Evolutionary conservation across 73 alveolate genomes (phyloP).

Genomic region (Loxodes magnus): DNA sequence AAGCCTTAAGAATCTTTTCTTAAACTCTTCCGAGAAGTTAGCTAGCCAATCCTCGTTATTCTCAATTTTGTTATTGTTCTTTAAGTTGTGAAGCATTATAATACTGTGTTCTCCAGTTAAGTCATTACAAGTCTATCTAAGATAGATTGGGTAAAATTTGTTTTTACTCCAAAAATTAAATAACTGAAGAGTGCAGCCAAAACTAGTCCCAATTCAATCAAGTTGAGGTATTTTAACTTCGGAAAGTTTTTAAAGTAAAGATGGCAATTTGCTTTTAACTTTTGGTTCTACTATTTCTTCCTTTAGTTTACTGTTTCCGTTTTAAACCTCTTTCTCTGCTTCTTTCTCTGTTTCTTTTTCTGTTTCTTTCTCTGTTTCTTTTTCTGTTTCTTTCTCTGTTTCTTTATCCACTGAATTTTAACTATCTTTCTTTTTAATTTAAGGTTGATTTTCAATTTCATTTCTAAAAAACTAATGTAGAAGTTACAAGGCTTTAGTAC

Average conservation of each 20-base stretch:
- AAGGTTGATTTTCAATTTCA: constrained; percentile 47
- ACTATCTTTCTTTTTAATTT: not conserved
- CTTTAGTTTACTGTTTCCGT: not conserved
- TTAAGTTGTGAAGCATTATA: constrained; percentile 69
- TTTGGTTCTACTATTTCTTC: not conserved
- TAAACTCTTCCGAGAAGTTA: constrained; percentile 86
- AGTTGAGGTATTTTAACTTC: constrained; percentile 78
- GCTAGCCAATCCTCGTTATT: constrained; percentile 63
- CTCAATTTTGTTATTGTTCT: constrained; percentile 38
- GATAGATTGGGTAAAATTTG: constrained; percentile 87
- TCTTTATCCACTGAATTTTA: not conserved
- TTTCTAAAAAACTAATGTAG: constrained; percentile 74
- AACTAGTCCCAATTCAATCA: constrained; percentile 89
- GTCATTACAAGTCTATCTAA: constrained; percentile 64
- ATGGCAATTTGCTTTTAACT: constrained; percentile 43
- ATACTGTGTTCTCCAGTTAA: constrained; percentile 98
- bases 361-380: constrained; percentile 4
- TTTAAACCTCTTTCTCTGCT: constrained; percentile 13
- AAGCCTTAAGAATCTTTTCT: constrained; percentile 84
- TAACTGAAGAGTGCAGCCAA: constrained; percentile 81
- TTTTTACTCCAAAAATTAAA: constrained; percentile 94
- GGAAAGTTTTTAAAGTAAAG: constrained; percentile 80
- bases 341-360: constrained; percentile 16
- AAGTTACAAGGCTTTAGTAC: constrained; percentile 76
- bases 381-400: constrained; percentile 29